phyloP scores from a whole-genome alignment of 345 rosid species.

The Populus simonii region DNA sequence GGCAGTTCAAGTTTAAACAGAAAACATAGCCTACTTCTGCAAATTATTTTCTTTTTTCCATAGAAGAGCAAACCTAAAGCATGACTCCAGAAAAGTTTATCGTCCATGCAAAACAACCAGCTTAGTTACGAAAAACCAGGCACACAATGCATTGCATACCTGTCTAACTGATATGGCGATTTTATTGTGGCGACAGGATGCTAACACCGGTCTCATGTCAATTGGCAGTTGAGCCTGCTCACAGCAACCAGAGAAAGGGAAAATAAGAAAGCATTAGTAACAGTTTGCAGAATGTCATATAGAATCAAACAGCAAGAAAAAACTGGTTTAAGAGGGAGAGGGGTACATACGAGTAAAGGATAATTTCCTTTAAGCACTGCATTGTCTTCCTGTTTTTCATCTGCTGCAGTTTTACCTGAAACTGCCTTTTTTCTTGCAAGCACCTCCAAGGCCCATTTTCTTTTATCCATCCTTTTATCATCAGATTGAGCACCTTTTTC shows the following conservation, averaged over 20 bases:
- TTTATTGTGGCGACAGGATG: slow-evolving; percentile 71
- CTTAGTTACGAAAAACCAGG: neutral
- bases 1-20: neutral
- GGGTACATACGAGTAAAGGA: slow-evolving; percentile 69
- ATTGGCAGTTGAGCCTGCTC: slow-evolving; percentile 82
- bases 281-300: slow-evolving; percentile 9
- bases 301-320: slow-evolving; percentile 5
- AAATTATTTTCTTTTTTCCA: neutral
- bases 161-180: slow-evolving; percentile 80
- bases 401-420: slow-evolving; percentile 43
- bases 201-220: slow-evolving; percentile 80
- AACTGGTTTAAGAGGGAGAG: neutral
- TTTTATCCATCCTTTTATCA: slow-evolving; percentile 73
- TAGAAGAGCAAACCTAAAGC: slow-evolving; percentile 1
- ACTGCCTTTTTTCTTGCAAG: slow-evolving; percentile 87
- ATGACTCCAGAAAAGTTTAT: neutral
- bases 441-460: slow-evolving; percentile 90
- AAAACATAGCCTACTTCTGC: neutral
- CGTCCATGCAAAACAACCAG: neutral
- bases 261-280: slow-evolving; percentile 6
- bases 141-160: slow-evolving; percentile 48
- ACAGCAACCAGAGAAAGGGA: slow-evolving; percentile 26
- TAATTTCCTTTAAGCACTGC: slow-evolving; percentile 68
- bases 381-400: slow-evolving; percentile 55
- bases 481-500: slow-evolving; percentile 39